A percentile compares a stretch with the other conserved stretches of the same genome.
Conservation (phyloP, 2,329 filamentous ascomycete genomes). For the Exophiala lecanii-corni region DNA sequence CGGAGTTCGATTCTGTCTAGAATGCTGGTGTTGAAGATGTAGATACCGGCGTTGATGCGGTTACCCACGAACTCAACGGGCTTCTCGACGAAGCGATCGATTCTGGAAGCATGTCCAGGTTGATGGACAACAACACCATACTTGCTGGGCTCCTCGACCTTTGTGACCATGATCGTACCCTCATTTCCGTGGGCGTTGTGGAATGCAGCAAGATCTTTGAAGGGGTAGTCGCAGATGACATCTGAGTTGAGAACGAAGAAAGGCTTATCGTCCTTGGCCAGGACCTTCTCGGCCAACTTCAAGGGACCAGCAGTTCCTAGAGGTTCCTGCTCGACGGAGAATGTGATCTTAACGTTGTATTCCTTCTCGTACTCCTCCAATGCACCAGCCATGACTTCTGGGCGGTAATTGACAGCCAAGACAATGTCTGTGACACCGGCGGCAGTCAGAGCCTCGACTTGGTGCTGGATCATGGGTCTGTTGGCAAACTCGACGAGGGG, state of each 20-base stretch:
- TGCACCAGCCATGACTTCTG: constrained; percentile 93
- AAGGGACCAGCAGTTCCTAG: constrained; percentile 91
- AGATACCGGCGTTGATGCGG: constrained; percentile 97
- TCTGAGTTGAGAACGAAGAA: constrained; percentile 99
- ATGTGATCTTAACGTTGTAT: constrained; percentile 93
- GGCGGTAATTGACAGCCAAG: constrained; percentile 96
- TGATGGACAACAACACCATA: constrained; percentile 99
- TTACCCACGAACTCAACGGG: constrained; percentile 97
- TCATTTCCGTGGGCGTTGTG: constrained; percentile 91
- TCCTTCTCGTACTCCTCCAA: constrained; percentile 90
- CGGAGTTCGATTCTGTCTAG: constrained; percentile 90
- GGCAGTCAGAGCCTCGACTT: constrained; percentile 88
- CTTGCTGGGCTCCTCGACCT: constrained; percentile 98
- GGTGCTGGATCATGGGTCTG: constrained; percentile 98
- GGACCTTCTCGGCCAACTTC: constrained; percentile 87
- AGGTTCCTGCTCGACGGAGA: constrained; percentile 94
- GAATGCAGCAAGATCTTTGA: constrained; percentile 82
- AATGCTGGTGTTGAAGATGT: constrained; percentile 91
- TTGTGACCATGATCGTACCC: constrained; percentile 96
- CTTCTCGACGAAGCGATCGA: constrained; percentile 99
- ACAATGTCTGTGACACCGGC: constrained; percentile 97
- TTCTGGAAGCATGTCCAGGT: constrained; percentile 80
- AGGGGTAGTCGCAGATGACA: constrained; percentile 96
- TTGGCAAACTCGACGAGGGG: constrained; percentile 97
- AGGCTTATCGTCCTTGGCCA: constrained; percentile 87